These are phyloP conservation scores for Septoria petroselini DNA, from an alignment of 2,329 filamentous ascomycete species.

Conservation along the genomic window DNA sequence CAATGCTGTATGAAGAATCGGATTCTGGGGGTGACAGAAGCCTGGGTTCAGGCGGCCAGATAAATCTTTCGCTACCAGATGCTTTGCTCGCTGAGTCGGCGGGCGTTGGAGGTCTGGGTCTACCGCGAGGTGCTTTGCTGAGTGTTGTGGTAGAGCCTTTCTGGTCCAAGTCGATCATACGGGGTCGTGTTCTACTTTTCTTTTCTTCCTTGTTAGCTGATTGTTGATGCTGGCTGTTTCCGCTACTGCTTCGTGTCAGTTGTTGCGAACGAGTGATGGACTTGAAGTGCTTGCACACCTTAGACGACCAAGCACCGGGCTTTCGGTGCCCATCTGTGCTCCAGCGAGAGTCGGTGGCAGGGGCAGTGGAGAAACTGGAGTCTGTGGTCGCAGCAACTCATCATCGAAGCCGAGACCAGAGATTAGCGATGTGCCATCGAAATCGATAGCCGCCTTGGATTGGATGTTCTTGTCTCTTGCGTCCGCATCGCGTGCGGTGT, in stretches of 20 bases:
- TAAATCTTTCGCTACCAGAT: not conserved
- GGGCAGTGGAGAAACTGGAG: not conserved
- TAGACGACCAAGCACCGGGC: conserved; percentile 5
- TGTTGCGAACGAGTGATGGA: not conserved
- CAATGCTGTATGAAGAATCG: conserved; percentile 4
- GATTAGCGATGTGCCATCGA: not conserved
- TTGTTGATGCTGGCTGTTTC: not conserved
- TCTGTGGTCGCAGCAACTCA: conserved; percentile 9
- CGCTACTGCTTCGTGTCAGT: not conserved
- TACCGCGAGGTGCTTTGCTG: not conserved
- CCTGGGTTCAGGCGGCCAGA: not conserved
- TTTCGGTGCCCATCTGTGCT: not conserved
- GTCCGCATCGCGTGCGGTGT: not conserved
- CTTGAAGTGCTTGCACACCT: conserved; percentile 6
- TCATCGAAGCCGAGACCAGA: conserved; percentile 8
- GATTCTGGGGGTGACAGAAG: conserved; percentile 8
- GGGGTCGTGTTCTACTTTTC: not conserved
- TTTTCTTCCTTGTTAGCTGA: not conserved
- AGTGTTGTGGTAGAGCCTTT: not conserved
- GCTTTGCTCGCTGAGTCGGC: not conserved
- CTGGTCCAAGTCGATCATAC: not conserved
- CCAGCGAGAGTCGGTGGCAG: not conserved
- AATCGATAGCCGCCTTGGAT: not conserved
- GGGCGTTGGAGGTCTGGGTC: conserved; percentile 8
- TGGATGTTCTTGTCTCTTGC: not conserved